Base-by-base conservation (phyloP, 2,329 filamentous ascomycete genomes). In the Raffaelea albimanens region DNA sequence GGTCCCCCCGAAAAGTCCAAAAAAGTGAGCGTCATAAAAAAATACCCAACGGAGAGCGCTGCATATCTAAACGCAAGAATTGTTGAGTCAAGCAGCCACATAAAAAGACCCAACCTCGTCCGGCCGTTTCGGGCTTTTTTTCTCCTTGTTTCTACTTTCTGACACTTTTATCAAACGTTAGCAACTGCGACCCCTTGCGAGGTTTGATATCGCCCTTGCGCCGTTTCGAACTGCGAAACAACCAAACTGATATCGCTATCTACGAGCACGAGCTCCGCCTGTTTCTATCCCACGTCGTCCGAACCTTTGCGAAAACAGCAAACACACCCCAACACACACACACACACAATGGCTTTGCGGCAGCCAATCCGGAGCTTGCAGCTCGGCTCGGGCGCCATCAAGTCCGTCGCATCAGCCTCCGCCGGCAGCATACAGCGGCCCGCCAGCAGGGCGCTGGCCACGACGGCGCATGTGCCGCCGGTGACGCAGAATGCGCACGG, bases 401-500 rank as follows among this genome's bases (percentile, higher is more conserved):
- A 43, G 20, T 23, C 45, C 13, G 25, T 38, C 18, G 7, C 34
- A 38, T 29, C 45, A 2, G 5, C 38, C 13, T 13, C 31, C 11
- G 8, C 11, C 16, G 40, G 44, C 59, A 62, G 54, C 63, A 67
- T 66, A 70, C 25, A 19, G 10, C 11, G 23, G 33, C 11, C 8
- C 3, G 22, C 41, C 3, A n/a, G 56, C 47, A 65, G 73, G 56
- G 63, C 62, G 41, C 67, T 76, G 56, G 83, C 83, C 25, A 84
- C 80, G 14, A 71, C 75, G 11, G 45, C 40, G 7, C 47, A 46
- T 18, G 80, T 79, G 4, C 85, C 86, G 11, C 86, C 87, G 8
- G 87, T 93, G 20, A 90, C 86, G 0, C 87, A 94, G 63, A 76
- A 88, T 74, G 73, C 77, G 7, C 78, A 78, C 1, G 78, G 76